Evolutionary conservation across 768 basidiomycete species (phyloP), one percentile per base, ranked within the genome.

Genomic region (Suillus plorans): DNA sequence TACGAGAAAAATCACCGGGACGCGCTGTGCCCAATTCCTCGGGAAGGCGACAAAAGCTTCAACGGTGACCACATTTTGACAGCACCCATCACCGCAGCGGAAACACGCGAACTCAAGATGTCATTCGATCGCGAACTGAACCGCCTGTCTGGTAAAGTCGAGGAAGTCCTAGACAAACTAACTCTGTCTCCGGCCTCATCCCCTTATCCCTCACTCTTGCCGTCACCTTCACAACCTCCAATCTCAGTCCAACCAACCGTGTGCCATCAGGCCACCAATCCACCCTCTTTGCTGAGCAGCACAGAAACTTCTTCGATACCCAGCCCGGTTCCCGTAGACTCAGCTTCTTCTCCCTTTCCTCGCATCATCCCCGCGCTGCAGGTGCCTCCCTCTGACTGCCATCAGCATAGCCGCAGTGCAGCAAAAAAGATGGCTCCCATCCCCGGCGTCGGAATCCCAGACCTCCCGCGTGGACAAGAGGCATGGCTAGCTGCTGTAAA

Each of bases 1-100:
- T 75, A 71, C 52, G 77, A 80, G 61, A 45, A 65, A 16, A 53
- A 67, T 65, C 73, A 79, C 61, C 63, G 71, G 2, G 69, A 78
- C 47, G 72, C 74, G 0, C 64, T 80, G 7, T 63, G 68, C 64
- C 78, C 79, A 5, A 50, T 69, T 25, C 67, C 60, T 2, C 44
- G 56, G 1, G 69, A 74, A 20, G 61, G 64, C 1, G 66, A 64
- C 10, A n/a, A 67, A 71, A 69, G 65, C 28, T 77, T 78, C 63
- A 70, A 75, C 66, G 75, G 76, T 0, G 71, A 76, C 28, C 72
- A 75, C 49, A 18, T 63, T 3, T 49, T 67, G 1, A 14, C 60
- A 0, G n/a, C 67, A 16, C 62, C 69, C 3, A 65, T 65, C 9
- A 72, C 74, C 1, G 59, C 60, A 4, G 68, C 62, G 0, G 73